phyloP scores from a whole-genome alignment of 768 basidiomycete genomes.

The Tephrocybe sp. region DNA sequence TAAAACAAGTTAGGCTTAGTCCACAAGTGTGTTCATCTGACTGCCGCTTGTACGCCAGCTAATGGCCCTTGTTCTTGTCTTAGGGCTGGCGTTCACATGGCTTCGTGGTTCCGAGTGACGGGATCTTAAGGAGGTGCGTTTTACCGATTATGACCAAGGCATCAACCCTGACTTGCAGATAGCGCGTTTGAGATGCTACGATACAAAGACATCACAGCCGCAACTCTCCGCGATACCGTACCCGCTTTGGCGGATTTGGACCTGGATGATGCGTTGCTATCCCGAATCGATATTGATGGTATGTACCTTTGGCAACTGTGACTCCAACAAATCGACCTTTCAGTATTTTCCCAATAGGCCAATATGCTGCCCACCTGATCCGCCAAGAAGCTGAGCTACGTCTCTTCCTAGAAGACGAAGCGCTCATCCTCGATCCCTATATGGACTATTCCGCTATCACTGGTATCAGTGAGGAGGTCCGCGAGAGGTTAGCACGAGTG shows the following conservation, averaged over 20 bases:
- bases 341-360: constrained; percentile 34
- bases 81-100: constrained; percentile 40
- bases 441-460: constrained; percentile 66
- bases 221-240: constrained; percentile 37
- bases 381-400: constrained; percentile 78
- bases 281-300: constrained; percentile 9
- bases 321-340: background rate
- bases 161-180: background rate
- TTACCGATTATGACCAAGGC: too few relatives aligned
- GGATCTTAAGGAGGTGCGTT: constrained; percentile 38
- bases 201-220: constrained; percentile 48
- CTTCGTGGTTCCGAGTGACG: constrained; percentile 43
- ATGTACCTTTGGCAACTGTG: background rate
- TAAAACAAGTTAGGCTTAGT: constrained; percentile 35
- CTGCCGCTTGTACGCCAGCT: background rate
- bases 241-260: constrained; percentile 52
- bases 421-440: constrained; percentile 59
- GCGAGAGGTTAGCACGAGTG: constrained; percentile 56
- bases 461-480: constrained; percentile 76
- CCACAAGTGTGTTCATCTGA: constrained; percentile 33
- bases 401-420: constrained; percentile 74
- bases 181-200: constrained; percentile 79
- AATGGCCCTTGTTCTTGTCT: background rate
- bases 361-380: constrained; percentile 57
- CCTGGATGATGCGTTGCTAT: constrained; percentile 55